A percentile compares a stretch with the other conserved stretches of the same genome.
These are phyloP conservation scores for Apium graveolens DNA, from an alignment of 129 eudicot species.

Conservation along the genomic window DNA sequence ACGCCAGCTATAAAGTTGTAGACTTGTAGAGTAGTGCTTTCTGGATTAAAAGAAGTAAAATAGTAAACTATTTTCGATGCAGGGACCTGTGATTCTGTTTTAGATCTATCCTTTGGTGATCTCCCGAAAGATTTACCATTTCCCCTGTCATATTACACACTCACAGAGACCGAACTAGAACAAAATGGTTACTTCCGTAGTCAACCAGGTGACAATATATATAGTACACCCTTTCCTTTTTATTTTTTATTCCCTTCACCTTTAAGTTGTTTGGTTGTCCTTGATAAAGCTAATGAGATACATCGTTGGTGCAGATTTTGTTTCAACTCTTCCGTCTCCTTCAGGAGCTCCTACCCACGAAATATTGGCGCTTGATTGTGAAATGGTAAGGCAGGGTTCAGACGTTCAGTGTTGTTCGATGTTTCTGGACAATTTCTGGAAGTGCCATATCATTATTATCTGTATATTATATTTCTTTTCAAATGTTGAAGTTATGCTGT, in stretches of 20 bases:
- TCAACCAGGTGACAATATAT: slow-evolving; percentile 50
- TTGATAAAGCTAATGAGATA: background rate
- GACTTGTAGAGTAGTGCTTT: background rate
- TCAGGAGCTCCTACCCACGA: slow-evolving; percentile 52
- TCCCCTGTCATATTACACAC: slow-evolving; percentile 84
- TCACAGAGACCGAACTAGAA: slow-evolving; percentile 60
- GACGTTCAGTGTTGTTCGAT: background rate
- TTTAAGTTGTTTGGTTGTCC: background rate
- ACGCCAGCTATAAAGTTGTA: background rate
- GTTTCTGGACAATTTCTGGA: background rate
- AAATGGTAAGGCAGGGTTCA: slow-evolving; percentile 59
- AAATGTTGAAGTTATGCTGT: background rate
- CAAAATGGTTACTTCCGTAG: slow-evolving; percentile 68
- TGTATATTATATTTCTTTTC: background rate
- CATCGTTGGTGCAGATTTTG: slow-evolving; percentile 43
- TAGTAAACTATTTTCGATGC: slow-evolving; percentile 5
- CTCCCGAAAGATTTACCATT: slow-evolving; percentile 46
- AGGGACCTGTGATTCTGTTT: slow-evolving; percentile 18
- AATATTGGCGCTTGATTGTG: slow-evolving; percentile 87
- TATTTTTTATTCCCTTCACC: background rate
- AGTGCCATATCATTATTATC: background rate
- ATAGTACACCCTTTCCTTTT: background rate
- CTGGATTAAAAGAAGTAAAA: slow-evolving; percentile 7
- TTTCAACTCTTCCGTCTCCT: slow-evolving; percentile 68
- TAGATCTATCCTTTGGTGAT: slow-evolving; percentile 31